Evolutionary conservation across 2,329 filamentous ascomycete species (phyloP), one percentile per base, ranked within the genome.

Genomic region (Clonostachys rhizophaga): DNA sequence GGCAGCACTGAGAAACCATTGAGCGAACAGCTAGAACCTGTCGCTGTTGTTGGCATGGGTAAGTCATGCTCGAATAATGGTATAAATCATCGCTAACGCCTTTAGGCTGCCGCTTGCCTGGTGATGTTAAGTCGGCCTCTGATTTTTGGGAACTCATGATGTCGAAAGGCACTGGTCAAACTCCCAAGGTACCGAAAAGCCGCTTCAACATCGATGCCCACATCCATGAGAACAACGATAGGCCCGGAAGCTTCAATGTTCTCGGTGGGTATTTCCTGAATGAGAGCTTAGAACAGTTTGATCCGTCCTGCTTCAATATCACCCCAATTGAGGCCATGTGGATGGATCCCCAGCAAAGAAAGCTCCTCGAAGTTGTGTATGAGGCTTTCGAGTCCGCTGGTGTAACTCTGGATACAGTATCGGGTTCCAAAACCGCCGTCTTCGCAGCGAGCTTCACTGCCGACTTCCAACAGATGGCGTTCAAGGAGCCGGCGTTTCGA

Each of bases 331-430:
- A 53, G 18, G 51, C 42, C 6, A 34, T 20, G 9, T 16, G 35
- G 9, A 49, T 50, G 43, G 51, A 53, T 40, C 48, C 50, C 3
- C 39, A 43, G 30, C 56, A 58, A 43, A 46, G 56, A 9, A 52
- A 55, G n/a, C 20, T 55, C 12, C 48, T 58, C 6, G 54, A 58
- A 36, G 48, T 55, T 4, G 24, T 64, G 2, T 71, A 68, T 42
- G 69, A 73, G 47, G 64, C 68, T 1, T 49, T 79, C 1, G 65
- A 64, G 30, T 56, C 54, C 6, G 48, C 48, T 17, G 48, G 46
- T 14, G 44, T 48, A 11, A 42, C 46, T 7, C 34, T 50, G 20
- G 46, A 48, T 14, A 40, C 20, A 13, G 14, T 48, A 13, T 13
- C 42, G 3, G 48, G 42, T n/a, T 50, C 46, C 20, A 13, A 10